Base-by-base conservation (phyloP, 1,139 yeast species). In the Geotrichum reessii region DNA sequence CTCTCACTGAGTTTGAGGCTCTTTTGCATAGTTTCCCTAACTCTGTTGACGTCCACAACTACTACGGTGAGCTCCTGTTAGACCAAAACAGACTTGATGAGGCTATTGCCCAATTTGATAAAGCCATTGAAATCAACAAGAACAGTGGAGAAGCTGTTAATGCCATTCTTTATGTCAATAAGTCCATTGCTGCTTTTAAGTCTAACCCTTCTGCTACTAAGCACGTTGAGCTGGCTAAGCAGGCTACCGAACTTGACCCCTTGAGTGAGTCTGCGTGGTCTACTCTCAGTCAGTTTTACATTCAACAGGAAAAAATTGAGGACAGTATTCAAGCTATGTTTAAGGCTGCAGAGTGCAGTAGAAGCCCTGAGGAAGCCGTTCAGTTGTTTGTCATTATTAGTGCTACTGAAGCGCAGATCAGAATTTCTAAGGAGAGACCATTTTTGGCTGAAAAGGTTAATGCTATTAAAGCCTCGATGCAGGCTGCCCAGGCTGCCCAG, bases 341-440 rank as follows among this genome's bases (percentile, higher is more conserved):
- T 76, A 88, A 85, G 70, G 86, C 93, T 61, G 85, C 95, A 59
- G 81, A 81, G 61, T 81, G 92, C 67, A 87, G 96, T 44, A 86
- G 98, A 80, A 82, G 89, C 56, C 79, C 83, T 61, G 89, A 86
- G 64, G 98, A 93, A 76, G 87, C 91, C 77, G 79, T 88, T 61
- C 97, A 91, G 77, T 95, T 96, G 58, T 85, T 91, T 63, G 86
- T 95, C 40, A 88, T 89, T 69, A 93, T 95, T 62, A 97, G 90
- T 76, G 97, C 97, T 63, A 73, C 76, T 50, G 65, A 66, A 52
- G 67, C 73, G 49, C 55, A 54, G 42, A 53, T 63, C 56, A 67
- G 75, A 46, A 66, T 73, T 51, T 61, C 66, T 53, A 61, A 61
- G 46, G 75, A 73, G 64, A 65, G 74, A 47, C 76, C 76, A 22